Evolutionary conservation across 2,329 filamentous ascomycete species (phyloP), one percentile per base, ranked within the genome.

Genomic region (Didymella exigua): DNA sequence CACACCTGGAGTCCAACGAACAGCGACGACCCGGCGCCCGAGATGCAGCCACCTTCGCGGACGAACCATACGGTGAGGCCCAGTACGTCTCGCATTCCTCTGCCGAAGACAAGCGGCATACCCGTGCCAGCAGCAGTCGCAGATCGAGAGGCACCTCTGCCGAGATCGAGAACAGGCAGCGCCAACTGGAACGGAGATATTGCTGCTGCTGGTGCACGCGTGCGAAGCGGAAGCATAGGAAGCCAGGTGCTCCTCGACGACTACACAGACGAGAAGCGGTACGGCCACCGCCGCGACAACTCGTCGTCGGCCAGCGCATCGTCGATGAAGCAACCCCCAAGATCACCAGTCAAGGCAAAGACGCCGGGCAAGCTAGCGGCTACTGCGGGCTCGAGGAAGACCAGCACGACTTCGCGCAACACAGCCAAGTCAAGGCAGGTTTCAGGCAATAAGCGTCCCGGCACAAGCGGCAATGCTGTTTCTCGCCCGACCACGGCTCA

Each of bases 21-120:
- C 18, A 89, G 90, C 2, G 90, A 93, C 63, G 92, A 96, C 70
- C 89, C 90, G 58, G 87, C 88, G 23, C 77, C 79, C 9, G 79
- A 84, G 26, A 73, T 71, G 50, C 71, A 77, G 8, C 68, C 72
- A 26, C 60, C 84, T 76, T 76, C 65, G 31, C 64, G 65, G 62
- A 61, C 60, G 60, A 82, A 72, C 68, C 89, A 82, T 76, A 84
- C 80, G 42, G 66, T 68, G 33, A 68, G 78, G 51, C 78, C 78
- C 26, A 78, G 84, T 77, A 78, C 84, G 3, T 96, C 93, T 38
- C 87, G 91, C 49, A 97, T 99, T 70, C 95, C 95, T 1, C 82
- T 98, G 31, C 87, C 91, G 26, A 93, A 91, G 66, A 79, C 84
- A 13, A 96, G 91, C 70, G 89, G 90, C 2, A 83, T 86, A 18